These are phyloP conservation scores for Salix purpurea DNA, from an alignment of 345 rosid species.

Conservation along the genomic window DNA sequence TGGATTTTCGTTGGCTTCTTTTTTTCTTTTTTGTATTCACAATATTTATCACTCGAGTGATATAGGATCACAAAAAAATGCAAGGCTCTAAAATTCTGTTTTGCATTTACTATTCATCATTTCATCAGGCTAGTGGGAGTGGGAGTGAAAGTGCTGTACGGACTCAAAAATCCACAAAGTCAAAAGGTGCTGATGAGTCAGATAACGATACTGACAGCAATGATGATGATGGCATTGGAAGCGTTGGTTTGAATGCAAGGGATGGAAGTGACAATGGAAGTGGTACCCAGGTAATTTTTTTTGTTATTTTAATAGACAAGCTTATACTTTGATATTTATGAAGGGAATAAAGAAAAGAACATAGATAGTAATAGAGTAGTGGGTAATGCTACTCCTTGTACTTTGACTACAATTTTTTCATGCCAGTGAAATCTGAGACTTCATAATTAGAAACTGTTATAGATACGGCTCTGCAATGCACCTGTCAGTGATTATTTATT, in stretches of 20 bases:
- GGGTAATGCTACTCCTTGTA: neutral
- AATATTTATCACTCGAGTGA: neutral
- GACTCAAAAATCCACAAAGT: constrained; percentile 40
- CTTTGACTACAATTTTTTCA: neutral
- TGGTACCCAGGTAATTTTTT: constrained; percentile 28
- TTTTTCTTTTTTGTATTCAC: neutral
- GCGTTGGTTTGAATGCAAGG: constrained; percentile 19
- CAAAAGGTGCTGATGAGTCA: constrained; percentile 32
- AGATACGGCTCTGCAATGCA: neutral
- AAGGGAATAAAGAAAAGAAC: neutral
- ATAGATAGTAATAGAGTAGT: neutral
- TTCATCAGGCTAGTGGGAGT: constrained; percentile 40
- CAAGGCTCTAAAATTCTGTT: neutral
- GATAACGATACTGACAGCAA: constrained; percentile 28
- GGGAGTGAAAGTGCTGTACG: constrained; percentile 43
- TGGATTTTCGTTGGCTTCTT: neutral
- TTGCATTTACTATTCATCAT: neutral
- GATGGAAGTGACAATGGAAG: constrained; percentile 40
- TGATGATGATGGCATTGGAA: constrained; percentile 27
- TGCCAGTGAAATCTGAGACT: neutral
- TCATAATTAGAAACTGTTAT: neutral
- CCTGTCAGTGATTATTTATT: neutral
- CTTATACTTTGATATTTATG: neutral
- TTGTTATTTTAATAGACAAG: neutral
- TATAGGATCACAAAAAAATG: neutral